Base-by-base conservation (phyloP, 208 protist species). In the Trypanosoma caninum region DNA sequence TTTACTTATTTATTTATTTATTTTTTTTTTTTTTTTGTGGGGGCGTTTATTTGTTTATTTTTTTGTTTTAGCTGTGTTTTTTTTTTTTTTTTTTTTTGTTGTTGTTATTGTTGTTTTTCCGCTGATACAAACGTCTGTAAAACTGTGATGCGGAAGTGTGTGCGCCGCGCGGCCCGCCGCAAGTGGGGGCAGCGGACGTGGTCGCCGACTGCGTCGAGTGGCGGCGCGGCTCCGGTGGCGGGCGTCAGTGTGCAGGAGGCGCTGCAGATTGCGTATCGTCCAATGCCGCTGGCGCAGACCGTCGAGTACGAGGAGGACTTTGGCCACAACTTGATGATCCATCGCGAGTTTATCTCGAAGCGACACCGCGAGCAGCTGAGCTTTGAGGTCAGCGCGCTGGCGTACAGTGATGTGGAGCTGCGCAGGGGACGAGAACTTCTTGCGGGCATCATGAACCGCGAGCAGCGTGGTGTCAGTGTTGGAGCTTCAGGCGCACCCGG, bases 291-390 rank as follows among this genome's bases (percentile, higher is more conserved):
- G 20, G 51, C 57, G 14, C 72, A 89, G 30, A 91, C 82, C 22
- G 88, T 94, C 0, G 84, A 94, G 72, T 90, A 91, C 70, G 84
- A 94, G 59, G 84, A 94, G 57, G 88, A 94, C 62, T 94, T 89
- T 64, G 84, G 84, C 13, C 67, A 63, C 45, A 92, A 82, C 53
- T 69, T 94, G 64, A 88, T 92, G 68, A 84, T 94, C 28, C 88
- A 94, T 55, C 88, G 88, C 40, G 84, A 94, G 76, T 94, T 83
- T 42, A 66, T 94, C 30, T 87, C 88, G 13, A 69, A 78, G 37
- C 72, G 70, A 59, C 59, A 79, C 57, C 79, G 84, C 31, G 67
- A 78, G 31, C 77, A 70, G 22, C 80, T 90, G 77, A 66, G 62
- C 10, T 79, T 80, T 20, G 74, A 84, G 53, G 60, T 92, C 14